A percentile compares a stretch with the other conserved stretches of the same genome.
Evolutionary conservation across 1,284 basidiomycete species (phyloP).

Genomic region (Neolentinus lepideus): DNA sequence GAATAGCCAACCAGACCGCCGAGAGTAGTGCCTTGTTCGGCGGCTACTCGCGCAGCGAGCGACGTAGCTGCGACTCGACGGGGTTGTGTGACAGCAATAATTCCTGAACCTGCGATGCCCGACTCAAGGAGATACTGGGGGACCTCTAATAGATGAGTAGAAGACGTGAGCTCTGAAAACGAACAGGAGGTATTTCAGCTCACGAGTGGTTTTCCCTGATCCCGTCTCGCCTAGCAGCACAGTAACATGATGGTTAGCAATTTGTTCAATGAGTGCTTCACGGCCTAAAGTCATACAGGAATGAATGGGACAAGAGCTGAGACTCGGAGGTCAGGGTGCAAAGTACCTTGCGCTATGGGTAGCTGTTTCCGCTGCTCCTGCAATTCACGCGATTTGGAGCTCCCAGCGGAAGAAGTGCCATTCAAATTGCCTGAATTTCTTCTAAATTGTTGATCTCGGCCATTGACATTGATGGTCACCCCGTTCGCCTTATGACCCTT

Average conservation of each 20-base stretch:
- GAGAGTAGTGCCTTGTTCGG: conserved; percentile 68
- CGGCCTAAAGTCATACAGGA: conserved; percentile 43
- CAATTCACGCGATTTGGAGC: conserved; percentile 21
- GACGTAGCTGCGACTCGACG: conserved; percentile 92
- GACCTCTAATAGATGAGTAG: conserved; percentile 51
- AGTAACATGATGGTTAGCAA: conserved; percentile 79
- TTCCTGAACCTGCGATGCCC: conserved; percentile 52
- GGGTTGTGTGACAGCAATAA: conserved; percentile 89
- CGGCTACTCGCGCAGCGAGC: conserved; percentile 83
- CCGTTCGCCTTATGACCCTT: conserved; percentile 5
- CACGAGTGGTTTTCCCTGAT: conserved; percentile 96
- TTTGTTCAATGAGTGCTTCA: conserved; percentile 68
- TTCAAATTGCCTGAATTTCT: not conserved
- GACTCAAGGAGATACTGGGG: conserved; percentile 85
- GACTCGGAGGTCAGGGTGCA: not conserved
- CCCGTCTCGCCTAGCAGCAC: conserved; percentile 95
- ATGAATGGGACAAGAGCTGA: not conserved
- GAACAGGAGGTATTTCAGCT: conserved; percentile 20
- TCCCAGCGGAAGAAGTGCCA: conserved; percentile 4
- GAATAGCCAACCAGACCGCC: conserved; percentile 87
- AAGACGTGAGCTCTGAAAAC: not conserved
- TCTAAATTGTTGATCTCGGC: conserved; percentile 13
- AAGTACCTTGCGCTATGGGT: conserved; percentile 71
- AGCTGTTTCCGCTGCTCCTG: conserved; percentile 61
- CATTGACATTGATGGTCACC: conserved; percentile 1